Conservation (phyloP, 345 rosid genomes). For the Brassica nigra region DNA sequence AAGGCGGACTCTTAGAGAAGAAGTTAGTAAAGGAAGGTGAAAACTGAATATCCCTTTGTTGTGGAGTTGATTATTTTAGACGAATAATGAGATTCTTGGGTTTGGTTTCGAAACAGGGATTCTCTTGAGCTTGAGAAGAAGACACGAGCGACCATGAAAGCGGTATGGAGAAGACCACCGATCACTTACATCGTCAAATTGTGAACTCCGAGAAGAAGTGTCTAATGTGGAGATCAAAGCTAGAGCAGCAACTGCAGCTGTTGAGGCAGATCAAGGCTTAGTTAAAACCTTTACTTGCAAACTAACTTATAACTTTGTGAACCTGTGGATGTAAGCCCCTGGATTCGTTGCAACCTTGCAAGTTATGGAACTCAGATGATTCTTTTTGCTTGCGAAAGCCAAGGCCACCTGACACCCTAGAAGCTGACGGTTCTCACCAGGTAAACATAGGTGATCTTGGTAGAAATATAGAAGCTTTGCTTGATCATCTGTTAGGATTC, state of each 20-base stretch:
- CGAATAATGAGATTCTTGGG: background rate
- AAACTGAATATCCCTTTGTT: background rate
- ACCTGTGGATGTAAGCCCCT: conserved; percentile 40
- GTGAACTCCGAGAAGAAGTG: conserved; percentile 53
- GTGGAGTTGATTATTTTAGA: background rate
- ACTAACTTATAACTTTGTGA: conserved; percentile 10
- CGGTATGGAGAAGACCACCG: conserved; percentile 62
- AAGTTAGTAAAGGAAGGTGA: conserved; percentile 81
- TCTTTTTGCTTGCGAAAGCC: conserved; percentile 34
- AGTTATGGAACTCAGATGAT: conserved; percentile 49
- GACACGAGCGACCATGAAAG: conserved; percentile 56
- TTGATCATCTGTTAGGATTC: background rate
- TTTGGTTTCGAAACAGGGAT: conserved; percentile 45
- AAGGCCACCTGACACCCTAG: conserved; percentile 33
- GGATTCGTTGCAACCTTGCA: conserved; percentile 36
- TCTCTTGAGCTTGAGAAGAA: conserved; percentile 80
- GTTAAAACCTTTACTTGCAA: conserved; percentile 3
- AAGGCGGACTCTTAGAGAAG: conserved; percentile 45
- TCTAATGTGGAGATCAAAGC: conserved; percentile 55
- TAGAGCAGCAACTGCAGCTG: conserved; percentile 35
- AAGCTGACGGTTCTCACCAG: conserved; percentile 51
- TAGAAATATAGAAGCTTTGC: background rate
- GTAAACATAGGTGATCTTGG: conserved; percentile 26
- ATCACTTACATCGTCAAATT: conserved; percentile 50
- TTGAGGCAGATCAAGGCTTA: conserved; percentile 31